Evolutionary conservation across 345 rosid species (phyloP), one percentile per base, ranked within the genome.

Genomic region (Anacardium occidentale): DNA sequence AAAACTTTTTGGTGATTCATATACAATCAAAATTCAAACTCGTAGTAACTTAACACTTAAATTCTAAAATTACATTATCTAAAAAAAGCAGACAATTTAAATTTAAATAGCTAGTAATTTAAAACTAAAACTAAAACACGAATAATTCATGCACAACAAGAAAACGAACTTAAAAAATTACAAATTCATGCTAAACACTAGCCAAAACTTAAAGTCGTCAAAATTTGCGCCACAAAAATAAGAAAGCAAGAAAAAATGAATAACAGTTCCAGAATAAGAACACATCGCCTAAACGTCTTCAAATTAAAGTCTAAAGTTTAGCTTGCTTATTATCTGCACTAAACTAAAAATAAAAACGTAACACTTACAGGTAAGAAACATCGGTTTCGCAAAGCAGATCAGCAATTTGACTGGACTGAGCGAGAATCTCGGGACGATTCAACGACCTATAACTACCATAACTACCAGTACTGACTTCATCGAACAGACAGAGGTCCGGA

Each of bases 361-460:
- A 40, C 52, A 79, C 98, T 89, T 81, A 95, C 99, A 95, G 71
- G 75, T 95, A 93, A 17, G 99, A 95, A 55, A 95, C 93, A 72
- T 95, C 92, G 2, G 99, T 87, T 42, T 75, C 72, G 0, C 81
- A 75, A 65, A 95, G 99, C 78, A 95, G 81, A 53, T 81, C 90
- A 29, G 98, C 98, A 53, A 95, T 95, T 79, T 84, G 78, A 68
- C 77, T 70, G 0, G 97, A 84, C 74, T 88, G 94, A 48, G 88
- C 77, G 40, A 95, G 83, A 79, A 95, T 83, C 75, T 89, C 97
- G 13, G 47, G 63, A 52, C 94, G 89, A 72, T 83, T 84, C 88
- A 91, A 85, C 17, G 81, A 82, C 86, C 88, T 82, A 25, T 64
- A 61, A 59, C 71, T 58, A 66, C 74, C 63, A 64, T 69, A 26